Conservation (phyloP, 352 stramenopile species). For the Pythium graminicola region DNA sequence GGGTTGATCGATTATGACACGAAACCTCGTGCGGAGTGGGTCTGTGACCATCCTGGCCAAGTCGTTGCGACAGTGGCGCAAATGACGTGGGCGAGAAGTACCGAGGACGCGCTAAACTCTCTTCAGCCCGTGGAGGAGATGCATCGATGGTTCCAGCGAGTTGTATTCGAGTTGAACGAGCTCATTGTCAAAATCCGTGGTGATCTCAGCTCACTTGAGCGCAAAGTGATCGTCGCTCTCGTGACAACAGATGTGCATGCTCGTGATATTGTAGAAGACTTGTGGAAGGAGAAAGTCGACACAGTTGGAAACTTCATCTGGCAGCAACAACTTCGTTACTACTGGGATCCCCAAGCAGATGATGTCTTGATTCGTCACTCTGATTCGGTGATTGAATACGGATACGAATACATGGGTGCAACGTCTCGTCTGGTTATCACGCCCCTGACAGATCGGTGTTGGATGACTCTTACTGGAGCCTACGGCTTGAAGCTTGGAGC, state of each 20-base stretch:
- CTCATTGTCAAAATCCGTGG: conserved; percentile 91
- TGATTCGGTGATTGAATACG: conserved; percentile 86
- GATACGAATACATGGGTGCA: conserved; percentile 96
- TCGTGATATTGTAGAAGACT: conserved; percentile 90
- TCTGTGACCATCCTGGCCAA: conserved; percentile 90
- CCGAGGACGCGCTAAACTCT: conserved; percentile 68
- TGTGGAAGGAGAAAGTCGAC: conserved; percentile 85
- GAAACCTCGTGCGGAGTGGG: conserved; percentile 81
- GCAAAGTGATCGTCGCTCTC: conserved; percentile 86
- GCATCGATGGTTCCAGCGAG: conserved; percentile 63
- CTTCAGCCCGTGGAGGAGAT: conserved; percentile 41
- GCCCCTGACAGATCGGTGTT: conserved; percentile 95
- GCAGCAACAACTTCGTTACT: conserved; percentile 89
- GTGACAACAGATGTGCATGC: conserved; percentile 96
- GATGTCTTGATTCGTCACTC: conserved; percentile 89
- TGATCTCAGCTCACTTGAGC: conserved; percentile 80
- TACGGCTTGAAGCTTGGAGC: conserved; percentile 95
- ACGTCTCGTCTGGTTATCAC: conserved; percentile 95
- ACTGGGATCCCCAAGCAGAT: conserved; percentile 82
- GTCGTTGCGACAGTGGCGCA: conserved; percentile 89
- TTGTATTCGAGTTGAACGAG: conserved; percentile 85
- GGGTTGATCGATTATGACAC: conserved; percentile 86
- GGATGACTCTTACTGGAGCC: conserved; percentile 93
- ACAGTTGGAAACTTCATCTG: conserved; percentile 87
- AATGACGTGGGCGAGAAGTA: conserved; percentile 90